Conservation (phyloP, 2,329 filamentous ascomycete species). For the Amauroascus niger region DNA sequence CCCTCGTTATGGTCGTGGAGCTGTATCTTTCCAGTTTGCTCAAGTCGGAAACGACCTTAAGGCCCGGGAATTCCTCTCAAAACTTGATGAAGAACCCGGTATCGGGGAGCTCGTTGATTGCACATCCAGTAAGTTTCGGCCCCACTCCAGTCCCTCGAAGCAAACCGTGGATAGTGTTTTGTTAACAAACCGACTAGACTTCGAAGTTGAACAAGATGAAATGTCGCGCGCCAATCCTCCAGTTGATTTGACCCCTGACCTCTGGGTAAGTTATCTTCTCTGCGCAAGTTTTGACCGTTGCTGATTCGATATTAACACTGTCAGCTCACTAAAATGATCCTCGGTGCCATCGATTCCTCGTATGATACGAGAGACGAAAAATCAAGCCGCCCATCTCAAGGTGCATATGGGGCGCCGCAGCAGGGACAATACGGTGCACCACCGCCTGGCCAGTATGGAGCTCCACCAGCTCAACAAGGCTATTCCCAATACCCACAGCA, state of each 20-base stretch:
- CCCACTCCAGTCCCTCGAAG: not conserved
- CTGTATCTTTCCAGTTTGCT: conserved; percentile 58
- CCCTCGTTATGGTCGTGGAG: conserved; percentile 46
- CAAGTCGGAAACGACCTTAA: conserved; percentile 59
- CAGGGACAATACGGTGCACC: conserved; percentile 26
- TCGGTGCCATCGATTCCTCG: conserved; percentile 56
- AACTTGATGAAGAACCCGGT: conserved; percentile 53
- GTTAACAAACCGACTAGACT: conserved; percentile 41
- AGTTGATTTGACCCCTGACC: conserved; percentile 54
- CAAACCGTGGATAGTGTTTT: not conserved
- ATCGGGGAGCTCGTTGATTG: conserved; percentile 57
- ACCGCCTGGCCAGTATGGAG: conserved; percentile 28
- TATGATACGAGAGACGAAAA: conserved; percentile 59
- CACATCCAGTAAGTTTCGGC: conserved; percentile 50
- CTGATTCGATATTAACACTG: not conserved
- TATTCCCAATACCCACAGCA: conserved; percentile 20
- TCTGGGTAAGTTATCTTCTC: conserved; percentile 43
- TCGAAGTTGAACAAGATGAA: conserved; percentile 57
- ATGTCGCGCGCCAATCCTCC: conserved; percentile 54
- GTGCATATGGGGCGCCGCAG: conserved; percentile 14
- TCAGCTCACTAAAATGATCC: conserved; percentile 55
- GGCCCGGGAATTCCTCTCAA: conserved; percentile 53
- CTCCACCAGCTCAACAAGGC: conserved; percentile 21
- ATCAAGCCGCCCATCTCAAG: conserved; percentile 10
- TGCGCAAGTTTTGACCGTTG: not conserved